Percentiles rank a stretch among this genome's conserved stretches.
Conservation (phyloP, 202 grass and related monocot species). For the Digitaria exilis region DNA sequence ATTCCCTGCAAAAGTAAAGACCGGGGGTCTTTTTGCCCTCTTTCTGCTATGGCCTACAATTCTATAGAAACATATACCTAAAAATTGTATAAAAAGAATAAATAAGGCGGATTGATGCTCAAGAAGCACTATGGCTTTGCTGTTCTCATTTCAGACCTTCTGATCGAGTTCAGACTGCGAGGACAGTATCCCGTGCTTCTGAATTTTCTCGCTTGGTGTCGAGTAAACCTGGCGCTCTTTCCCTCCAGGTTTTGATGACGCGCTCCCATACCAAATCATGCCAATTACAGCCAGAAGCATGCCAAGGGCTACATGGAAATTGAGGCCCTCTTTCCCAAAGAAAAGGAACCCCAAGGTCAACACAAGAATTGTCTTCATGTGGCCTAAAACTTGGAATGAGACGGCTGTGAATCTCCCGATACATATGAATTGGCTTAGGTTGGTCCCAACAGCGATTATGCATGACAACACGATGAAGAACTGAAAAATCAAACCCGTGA, state of each 20-base stretch:
- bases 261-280: slow-evolving; percentile 63
- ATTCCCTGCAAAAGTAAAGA: not conserved
- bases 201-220: slow-evolving; percentile 13
- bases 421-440: slow-evolving; percentile 68
- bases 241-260: slow-evolving; percentile 56
- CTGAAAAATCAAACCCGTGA: slow-evolving; percentile 29
- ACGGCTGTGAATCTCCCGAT: slow-evolving; percentile 49
- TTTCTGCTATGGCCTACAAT: slow-evolving; percentile 34
- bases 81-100: slow-evolving; percentile 35
- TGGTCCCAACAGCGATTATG: slow-evolving; percentile 62
- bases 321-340: slow-evolving; percentile 48
- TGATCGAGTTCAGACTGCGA: slow-evolving; percentile 8
- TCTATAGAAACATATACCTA: slow-evolving; percentile 28
- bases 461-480: slow-evolving; percentile 61
- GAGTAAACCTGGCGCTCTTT: slow-evolving; percentile 54
- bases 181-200: slow-evolving; percentile 27
- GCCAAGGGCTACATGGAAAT: slow-evolving; percentile 54
- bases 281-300: slow-evolving; percentile 56
- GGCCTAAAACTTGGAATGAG: slow-evolving; percentile 27
- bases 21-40: slow-evolving; percentile 22
- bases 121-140: not conserved
- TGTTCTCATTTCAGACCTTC: slow-evolving; percentile 34
- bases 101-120: not conserved
- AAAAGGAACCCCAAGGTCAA: slow-evolving; percentile 28
- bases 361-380: slow-evolving; percentile 28